These are phyloP conservation scores for Plasmopara muralis DNA, from an alignment of 352 stramenopile genomes.

Conservation along the genomic window DNA sequence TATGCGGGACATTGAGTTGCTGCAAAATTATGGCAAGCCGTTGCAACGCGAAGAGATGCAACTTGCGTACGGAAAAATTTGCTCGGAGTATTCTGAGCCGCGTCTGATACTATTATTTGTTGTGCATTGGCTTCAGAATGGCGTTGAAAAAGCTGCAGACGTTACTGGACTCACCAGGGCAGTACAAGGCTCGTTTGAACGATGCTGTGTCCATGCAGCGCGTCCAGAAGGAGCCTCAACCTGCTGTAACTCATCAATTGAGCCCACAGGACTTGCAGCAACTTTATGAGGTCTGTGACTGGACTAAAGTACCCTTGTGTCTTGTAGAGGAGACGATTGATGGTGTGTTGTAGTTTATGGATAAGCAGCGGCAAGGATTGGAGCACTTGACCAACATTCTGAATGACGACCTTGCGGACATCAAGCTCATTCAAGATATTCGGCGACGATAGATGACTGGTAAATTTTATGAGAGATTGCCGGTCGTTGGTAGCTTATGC, in stretches of 20 bases:
- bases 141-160: constrained; percentile 80
- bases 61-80: constrained; percentile 50
- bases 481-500: too few relatives aligned
- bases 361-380: constrained; percentile 79
- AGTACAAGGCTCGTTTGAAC: constrained; percentile 85
- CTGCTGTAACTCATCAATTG: constrained; percentile 40
- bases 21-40: constrained; percentile 82
- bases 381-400: constrained; percentile 78
- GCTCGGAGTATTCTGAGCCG: neutral
- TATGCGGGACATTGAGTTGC: constrained; percentile 85
- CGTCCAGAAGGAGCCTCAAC: constrained; percentile 47
- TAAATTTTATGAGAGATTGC: neutral
- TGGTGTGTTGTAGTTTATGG: constrained; percentile 44
- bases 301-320: neutral
- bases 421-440: constrained; percentile 84
- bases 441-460: constrained; percentile 52
- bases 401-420: constrained; percentile 80
- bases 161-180: constrained; percentile 67
- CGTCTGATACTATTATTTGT: constrained; percentile 5
- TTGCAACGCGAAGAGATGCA: constrained; percentile 74
- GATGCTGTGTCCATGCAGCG: constrained; percentile 67
- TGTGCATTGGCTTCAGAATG: constrained; percentile 30
- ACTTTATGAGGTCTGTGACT: constrained; percentile 51
- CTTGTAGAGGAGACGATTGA: neutral
- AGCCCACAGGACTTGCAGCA: constrained; percentile 69